A percentile compares a stretch with the other conserved stretches of the same genome.
phyloP scores from a whole-genome alignment of 345 rosid species.

The Kernera saxatilis region DNA sequence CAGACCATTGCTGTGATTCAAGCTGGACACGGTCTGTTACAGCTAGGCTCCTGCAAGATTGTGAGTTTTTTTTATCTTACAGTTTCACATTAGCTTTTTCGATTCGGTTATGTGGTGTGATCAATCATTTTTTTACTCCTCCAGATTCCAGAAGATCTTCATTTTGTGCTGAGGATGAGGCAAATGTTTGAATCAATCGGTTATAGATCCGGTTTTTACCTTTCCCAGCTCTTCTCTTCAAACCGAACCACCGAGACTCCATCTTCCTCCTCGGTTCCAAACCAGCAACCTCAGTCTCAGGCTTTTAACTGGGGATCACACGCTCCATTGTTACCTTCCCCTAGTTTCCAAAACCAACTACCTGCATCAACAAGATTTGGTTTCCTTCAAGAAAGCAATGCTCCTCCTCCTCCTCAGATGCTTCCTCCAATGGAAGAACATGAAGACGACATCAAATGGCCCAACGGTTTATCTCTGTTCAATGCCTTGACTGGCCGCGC shows the following conservation, averaged over 20 bases:
- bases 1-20: constrained; percentile 99
- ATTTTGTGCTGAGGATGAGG: constrained; percentile 95
- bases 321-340: constrained; percentile 57
- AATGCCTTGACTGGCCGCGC: constrained; percentile 71
- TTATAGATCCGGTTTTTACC: constrained; percentile 87
- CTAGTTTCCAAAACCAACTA: constrained; percentile 54
- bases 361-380: constrained; percentile 31
- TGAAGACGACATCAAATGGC: constrained; percentile 89
- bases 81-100: neutral
- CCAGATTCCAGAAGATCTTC: constrained; percentile 95
- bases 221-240: constrained; percentile 86
- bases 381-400: constrained; percentile 61
- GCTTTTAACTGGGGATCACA: constrained; percentile 63
- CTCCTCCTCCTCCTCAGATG: constrained; percentile 65
- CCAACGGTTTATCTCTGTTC: constrained; percentile 72
- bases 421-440: constrained; percentile 69
- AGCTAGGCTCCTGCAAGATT: constrained; percentile 91
- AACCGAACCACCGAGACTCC: constrained; percentile 39
- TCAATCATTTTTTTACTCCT: constrained; percentile 7
- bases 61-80: constrained; percentile 43
- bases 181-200: constrained; percentile 91
- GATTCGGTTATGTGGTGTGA: constrained; percentile 30
- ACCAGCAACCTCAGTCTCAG: constrained; percentile 46
- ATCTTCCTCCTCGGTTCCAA: constrained; percentile 53
- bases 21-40: constrained; percentile 98